Base-by-base conservation (phyloP, 306 rosid species). In the Trichosanthes truncata region DNA sequence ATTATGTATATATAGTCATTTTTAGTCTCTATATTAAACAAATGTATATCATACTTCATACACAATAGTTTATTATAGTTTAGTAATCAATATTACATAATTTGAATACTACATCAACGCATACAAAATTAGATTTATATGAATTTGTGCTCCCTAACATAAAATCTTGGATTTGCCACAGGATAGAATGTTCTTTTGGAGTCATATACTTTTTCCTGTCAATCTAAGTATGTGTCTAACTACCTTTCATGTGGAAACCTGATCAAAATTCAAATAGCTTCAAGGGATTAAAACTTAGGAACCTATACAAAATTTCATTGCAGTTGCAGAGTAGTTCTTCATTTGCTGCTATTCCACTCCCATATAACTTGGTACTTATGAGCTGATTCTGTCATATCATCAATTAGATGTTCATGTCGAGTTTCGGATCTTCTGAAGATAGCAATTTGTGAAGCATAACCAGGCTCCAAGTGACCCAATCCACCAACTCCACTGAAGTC, bases 371-470 rank as follows among this genome's bases (percentile, higher is more conserved):
- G 53, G 83, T 82, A 86, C 62, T 55, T 83, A 43, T 77, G 80
- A 21, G 84, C 85, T 6, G 26, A 65, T 56, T 87, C 88, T 71
- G 71, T 59, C 15, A 35, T 80, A 45, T 85, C 85, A 38, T 29
- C 77, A 63, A 57, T 23, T 20, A 63, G 78, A 11, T 79, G 81
- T 53, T 71, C 85, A 21, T 74, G 36, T 71, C 40, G 59, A 68
- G 72, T 79, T 26, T 18, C 61, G 80, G 80, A 69, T 57, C 80
- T 88, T 84, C 83, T 90, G 74, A 95, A 95, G 72, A 95, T 93
- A 26, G 99, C 98, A 85, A 93, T 93, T 88, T 96, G 99, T 33
- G 99, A 96, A 81, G 98, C 99, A 86, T 89, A 91, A 76, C 99
- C 99, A 7, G 98, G 99, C 77, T 96, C 99, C 61, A 72, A 18